Evolutionary conservation across 208 protist species (phyloP).

Genomic region (Trypanosomatidae sp.): DNA sequence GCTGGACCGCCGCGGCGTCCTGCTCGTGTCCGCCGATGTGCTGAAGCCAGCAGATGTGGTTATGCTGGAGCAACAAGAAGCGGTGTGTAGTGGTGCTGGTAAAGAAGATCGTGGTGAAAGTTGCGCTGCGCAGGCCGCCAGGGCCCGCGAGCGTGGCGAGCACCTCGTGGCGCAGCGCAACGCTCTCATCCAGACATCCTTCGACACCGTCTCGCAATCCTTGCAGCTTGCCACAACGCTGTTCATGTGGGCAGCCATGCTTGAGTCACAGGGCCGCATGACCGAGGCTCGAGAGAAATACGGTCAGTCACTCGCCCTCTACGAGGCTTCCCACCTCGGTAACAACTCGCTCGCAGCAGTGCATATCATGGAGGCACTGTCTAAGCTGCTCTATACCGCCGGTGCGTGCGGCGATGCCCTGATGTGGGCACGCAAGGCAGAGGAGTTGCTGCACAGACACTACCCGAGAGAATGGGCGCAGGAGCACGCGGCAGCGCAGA

Average conservation of each 20-base stretch:
- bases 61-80: constrained; percentile 14
- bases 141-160: background rate
- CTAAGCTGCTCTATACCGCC: constrained; percentile 45
- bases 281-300: constrained; percentile 45
- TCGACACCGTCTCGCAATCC: constrained; percentile 16
- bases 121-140: background rate
- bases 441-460: constrained; percentile 27
- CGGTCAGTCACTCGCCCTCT: constrained; percentile 39
- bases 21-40: constrained; percentile 39
- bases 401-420: constrained; percentile 53
- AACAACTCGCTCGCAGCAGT: constrained; percentile 30
- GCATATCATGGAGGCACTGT: constrained; percentile 37
- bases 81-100: constrained; percentile 5
- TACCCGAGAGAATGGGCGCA: constrained; percentile 42
- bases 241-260: constrained; percentile 31
- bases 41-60: constrained; percentile 54
- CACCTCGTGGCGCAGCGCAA: constrained; percentile 23
- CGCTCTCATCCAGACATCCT: constrained; percentile 21
- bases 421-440: constrained; percentile 36
- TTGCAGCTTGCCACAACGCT: constrained; percentile 20
- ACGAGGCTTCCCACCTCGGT: constrained; percentile 40
- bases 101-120: background rate
- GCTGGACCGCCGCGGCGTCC: constrained; percentile 51
- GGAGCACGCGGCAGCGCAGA: constrained; percentile 29
- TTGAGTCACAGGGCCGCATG: constrained; percentile 34